Evolutionary conservation across 2,329 filamentous ascomycete genomes (phyloP).

Genomic region (Cladosporium cucumerinum): DNA sequence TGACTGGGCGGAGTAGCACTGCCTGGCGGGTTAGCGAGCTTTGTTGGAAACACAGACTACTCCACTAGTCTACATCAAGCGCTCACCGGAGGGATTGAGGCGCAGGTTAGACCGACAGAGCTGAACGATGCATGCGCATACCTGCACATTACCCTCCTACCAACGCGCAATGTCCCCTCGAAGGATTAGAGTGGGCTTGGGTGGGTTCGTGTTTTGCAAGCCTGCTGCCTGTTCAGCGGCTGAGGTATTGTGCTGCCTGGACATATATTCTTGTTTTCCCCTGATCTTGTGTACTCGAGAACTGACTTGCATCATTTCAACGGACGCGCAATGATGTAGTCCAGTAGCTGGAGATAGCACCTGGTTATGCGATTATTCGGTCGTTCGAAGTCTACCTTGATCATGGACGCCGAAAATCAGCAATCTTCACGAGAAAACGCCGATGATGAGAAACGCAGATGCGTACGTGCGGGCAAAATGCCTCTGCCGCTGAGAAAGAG

Average conservation of each 20-base stretch:
- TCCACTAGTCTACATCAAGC: background rate
- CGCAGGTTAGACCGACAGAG: background rate
- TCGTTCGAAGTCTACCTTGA: background rate
- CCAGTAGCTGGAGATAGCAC: background rate
- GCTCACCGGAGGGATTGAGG: too few species aligned
- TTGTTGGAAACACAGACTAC: background rate
- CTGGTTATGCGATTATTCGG: background rate
- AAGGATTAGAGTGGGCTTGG: background rate
- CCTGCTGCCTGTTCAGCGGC: background rate
- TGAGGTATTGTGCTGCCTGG: background rate
- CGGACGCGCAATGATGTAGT: background rate
- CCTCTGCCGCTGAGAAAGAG: background rate
- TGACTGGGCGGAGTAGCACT: background rate
- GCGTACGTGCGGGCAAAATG: background rate
- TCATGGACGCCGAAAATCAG: conserved; percentile 1
- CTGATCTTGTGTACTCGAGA: background rate
- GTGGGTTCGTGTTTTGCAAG: background rate
- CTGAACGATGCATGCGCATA: background rate
- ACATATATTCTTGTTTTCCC: background rate
- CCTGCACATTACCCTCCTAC: background rate
- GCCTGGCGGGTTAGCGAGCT: background rate
- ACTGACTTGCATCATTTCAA: background rate
- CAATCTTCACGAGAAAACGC: background rate
- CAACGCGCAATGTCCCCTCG: background rate
- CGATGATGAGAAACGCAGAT: background rate